Base-by-base conservation (phyloP, 805 yeast species). In the Candida mattraensis region DNA sequence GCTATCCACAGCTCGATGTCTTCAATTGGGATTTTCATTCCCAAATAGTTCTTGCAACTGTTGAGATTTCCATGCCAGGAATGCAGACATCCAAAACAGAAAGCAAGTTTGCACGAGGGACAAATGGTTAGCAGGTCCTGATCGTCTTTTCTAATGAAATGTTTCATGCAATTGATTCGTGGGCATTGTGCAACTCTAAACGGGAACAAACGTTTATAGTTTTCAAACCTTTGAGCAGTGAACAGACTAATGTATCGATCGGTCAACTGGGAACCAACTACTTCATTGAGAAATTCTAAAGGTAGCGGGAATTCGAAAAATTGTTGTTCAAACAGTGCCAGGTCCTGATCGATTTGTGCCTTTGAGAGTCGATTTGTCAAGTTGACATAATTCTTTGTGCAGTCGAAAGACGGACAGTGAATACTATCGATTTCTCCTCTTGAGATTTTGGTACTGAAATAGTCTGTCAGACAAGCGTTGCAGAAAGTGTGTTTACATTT, bases 1-100 rank as follows among this genome's bases (percentile, higher is more conserved):
- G 50, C 54, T 1, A 66, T 51, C 47, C 67, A 61, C 2, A 50
- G 45, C 9, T 60, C 56, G 0, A 74, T 44, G 39, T 69, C 72
- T 12, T 51, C 58, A 33, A 58, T 61, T 3, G 73, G 54, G 11
- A 66, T 59, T 4, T 60, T 60, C 43, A 66, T 49, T 32, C 52
- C 41, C 42, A 61, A 40, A 51, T 49, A 33, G 48, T 58, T 49
- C 33, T 53, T 64, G 52, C 86, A 80, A 18, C 51, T 51, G 39
- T 70, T 70, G 33, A 61, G 63, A 11, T 63, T 60, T 1, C 83
- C 82, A 54, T 80, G 86, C 78, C 81, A 79, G 3, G 83, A 73
- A 44, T 70, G 78, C 5, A 66, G 54, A 53, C 86, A 80, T 18
- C 64, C 64, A 40, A 64, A 64, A 48, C 86, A 80, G 44, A 77